Evolutionary conservation across 1,284 basidiomycete species (phyloP), one percentile per base, ranked within the genome.

Genomic region (Lignosus rhinocerotis): DNA sequence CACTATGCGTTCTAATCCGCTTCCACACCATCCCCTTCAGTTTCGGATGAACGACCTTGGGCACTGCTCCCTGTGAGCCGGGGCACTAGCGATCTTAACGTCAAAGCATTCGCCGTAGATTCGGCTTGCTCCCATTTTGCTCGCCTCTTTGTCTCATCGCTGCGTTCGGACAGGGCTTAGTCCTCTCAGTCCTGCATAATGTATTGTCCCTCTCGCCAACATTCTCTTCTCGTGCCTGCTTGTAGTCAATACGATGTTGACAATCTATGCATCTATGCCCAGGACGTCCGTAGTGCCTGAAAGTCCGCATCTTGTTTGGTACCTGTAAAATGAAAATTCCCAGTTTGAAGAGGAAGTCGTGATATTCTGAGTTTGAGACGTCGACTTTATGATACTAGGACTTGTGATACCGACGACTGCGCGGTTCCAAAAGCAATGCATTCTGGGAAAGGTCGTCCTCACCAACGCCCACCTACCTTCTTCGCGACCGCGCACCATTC

Each of bases 1-100:
- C 49, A 46, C 36, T 38, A 44, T n/a, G 33, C 14, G 19, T 31
- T 38, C 52, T 63, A 63, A 63, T 60, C 53, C 19, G 33, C 25
- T 36, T 31, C 36, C 34, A 17, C 33, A 32, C 49, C 42, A 30
- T 31, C 42, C 17, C 42, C 32, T 7, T 19, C 9, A 32, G 36
- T 14, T n/a, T 11, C 36, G 14, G 34, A 36, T 6, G 36, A 6
- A 39, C 36, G 36, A 39, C 5, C 25, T 25, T 25, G 25, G 19
- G 44, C 21, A 9, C 44, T n/a, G 44, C 44, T 45, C 30, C 21
- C 17, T 45, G 44, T 21, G 21, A 45, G 44, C 10, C 44, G 12
- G 9, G 19, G 44, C 2, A 21, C 44, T 11, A 21, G 21, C 9
- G 38, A 25, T 14, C 17, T 32, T 17, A 5, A 8, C 25, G 25